Base-by-base conservation (phyloP, 495 filamentous ascomycete species). In the Venustampulla echinocandica region DNA sequence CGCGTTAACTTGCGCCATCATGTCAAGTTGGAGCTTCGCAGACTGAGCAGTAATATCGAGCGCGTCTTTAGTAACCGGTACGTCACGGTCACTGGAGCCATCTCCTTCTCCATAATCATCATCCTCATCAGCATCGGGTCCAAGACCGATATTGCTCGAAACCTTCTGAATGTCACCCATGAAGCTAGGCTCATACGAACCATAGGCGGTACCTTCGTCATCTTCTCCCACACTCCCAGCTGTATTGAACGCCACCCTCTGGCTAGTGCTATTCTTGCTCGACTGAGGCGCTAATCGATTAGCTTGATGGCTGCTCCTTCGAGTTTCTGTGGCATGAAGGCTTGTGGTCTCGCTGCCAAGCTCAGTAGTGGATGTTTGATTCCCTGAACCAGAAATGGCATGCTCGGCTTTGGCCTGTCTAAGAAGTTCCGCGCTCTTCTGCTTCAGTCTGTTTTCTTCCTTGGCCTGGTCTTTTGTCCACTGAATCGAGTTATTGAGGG, bases 401-500 rank as follows among this genome's bases (percentile, higher is more conserved):
- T 79, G 73, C 17, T 81, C 79, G 18, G 79, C 74, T 54, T 81
- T 82, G 17, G 87, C 85, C 59, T 88, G 79, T 53, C 82, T 80
- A 34, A 96, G 63, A 17, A 81, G 69, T 56, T 93, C 87, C 1
- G 80, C 81, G 59, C 84, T 82, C 25, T 77, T 80, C 21, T 75
- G 74, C 27, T 80, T 80, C 46, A 84, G 77, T 42, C 68, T 76
- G 50, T 94, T 86, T 55, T 94, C 89, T 61, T 89, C 84, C 54
- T 83, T 88, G 5, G 87, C 90, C 64, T 97, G 93, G 58, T 98
- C 92, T 62, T 97, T 98, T 44, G 86, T 80, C 84, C 87, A 96
- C 62, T 96, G 92, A 43, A 98, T 98, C 21, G 92, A 89, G 64
- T 98, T 98, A 65, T 97, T 98, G 46, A 98, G 71, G 9, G 92